Evolutionary conservation across 139 green algal genomes (phyloP).

Genomic region (Chlamydomonas schloesseri): DNA sequence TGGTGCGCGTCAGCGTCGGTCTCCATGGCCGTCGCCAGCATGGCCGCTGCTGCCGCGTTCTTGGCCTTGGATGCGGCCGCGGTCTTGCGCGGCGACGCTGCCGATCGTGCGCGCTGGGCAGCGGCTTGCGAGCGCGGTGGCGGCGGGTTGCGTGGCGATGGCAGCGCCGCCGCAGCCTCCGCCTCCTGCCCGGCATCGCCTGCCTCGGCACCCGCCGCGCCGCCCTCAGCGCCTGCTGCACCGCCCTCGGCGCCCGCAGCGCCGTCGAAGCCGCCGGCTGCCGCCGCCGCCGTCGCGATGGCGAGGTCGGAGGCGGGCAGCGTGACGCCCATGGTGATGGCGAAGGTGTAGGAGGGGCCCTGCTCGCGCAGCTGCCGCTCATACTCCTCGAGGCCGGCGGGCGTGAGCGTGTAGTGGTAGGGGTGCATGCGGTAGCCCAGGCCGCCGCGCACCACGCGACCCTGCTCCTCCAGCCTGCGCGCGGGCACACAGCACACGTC

Average conservation of each 20-base stretch:
- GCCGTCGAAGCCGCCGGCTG: neutral
- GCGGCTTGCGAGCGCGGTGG: neutral
- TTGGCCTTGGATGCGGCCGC: too few species aligned
- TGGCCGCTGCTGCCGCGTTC: too few species aligned
- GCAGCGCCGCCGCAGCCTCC: too few species aligned
- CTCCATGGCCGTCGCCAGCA: neutral
- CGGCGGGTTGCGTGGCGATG: too few species aligned
- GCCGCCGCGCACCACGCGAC: constrained; percentile 19
- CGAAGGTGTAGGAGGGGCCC: constrained; percentile 29
- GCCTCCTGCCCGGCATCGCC: too few species aligned
- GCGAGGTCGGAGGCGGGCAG: neutral
- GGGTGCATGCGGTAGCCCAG: constrained; percentile 45
- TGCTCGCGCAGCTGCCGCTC: constrained; percentile 31
- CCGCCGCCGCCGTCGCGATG: neutral
- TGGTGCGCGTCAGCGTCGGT: neutral
- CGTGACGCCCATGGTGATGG: constrained; percentile 8
- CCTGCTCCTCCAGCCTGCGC: constrained; percentile 39
- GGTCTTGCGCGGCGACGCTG: neutral
- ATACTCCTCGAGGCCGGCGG: constrained; percentile 16
- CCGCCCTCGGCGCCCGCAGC: too few species aligned
- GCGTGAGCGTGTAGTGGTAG: constrained; percentile 43
- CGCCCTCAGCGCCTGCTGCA: too few species aligned
- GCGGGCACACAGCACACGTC: neutral
- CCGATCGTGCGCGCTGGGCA: neutral
- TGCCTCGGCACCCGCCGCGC: too few species aligned